Evolutionary conservation across 164 flowering plant genomes (phyloP).

Genomic region (Umbellularia californica): DNA sequence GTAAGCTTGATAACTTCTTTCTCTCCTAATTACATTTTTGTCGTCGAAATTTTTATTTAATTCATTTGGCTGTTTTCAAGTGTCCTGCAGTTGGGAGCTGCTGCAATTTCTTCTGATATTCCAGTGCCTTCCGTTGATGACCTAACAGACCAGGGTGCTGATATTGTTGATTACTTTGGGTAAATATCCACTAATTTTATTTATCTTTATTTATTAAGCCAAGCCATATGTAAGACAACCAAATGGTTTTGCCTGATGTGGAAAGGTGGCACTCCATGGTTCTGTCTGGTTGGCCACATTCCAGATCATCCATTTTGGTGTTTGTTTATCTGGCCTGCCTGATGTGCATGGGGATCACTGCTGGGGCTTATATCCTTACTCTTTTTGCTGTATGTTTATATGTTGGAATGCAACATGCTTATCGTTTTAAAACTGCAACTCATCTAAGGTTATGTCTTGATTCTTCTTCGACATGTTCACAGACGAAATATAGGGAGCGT

Average conservation of each 20-base stretch:
- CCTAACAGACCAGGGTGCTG: slow-evolving; percentile 63
- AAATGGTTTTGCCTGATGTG: not conserved
- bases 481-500: slow-evolving; percentile 64
- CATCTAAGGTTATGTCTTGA: not conserved
- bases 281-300: too few relatives aligned
- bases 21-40: not conserved
- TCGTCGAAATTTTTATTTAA: slow-evolving; percentile 10
- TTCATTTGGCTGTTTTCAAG: slow-evolving; percentile 27
- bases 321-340: too few relatives aligned
- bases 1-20: slow-evolving; percentile 9
- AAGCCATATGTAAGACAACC: not conserved
- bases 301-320: too few relatives aligned
- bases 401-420: not conserved
- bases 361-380: slow-evolving; percentile 67
- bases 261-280: not conserved
- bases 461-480: slow-evolving; percentile 9
- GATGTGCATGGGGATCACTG: slow-evolving; percentile 71
- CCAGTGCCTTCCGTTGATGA: slow-evolving; percentile 55
- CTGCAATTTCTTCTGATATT: slow-evolving; percentile 37
- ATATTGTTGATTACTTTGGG: slow-evolving; percentile 80
- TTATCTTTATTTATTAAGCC: not conserved
- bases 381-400: slow-evolving; percentile 46
- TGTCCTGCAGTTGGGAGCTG: slow-evolving; percentile 69
- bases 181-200: slow-evolving; percentile 15
- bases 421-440: not conserved